Conservation (phyloP, 2,329 filamentous ascomycete genomes). For the Paecilomyces fulvus region DNA sequence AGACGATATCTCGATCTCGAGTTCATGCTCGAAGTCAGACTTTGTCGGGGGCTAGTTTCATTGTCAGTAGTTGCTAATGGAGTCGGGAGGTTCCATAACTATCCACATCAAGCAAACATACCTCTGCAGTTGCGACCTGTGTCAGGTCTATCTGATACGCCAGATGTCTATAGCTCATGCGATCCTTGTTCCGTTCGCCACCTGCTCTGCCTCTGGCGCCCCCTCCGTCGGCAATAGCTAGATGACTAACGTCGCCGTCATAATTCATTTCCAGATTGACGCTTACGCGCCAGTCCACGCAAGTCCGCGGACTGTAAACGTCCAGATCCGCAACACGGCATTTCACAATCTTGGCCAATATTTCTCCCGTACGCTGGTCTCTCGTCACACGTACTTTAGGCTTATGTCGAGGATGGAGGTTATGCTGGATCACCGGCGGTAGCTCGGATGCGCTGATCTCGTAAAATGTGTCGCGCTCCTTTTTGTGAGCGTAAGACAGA, state of each 20-base stretch:
- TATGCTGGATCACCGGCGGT: slow-evolving; percentile 54
- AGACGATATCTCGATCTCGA: slow-evolving; percentile 41
- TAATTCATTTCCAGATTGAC: slow-evolving; percentile 91
- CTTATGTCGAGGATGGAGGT: slow-evolving; percentile 50
- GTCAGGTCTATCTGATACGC: slow-evolving; percentile 88
- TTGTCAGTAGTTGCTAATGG: neutral
- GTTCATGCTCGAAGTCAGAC: slow-evolving; percentile 39
- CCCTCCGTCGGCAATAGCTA: slow-evolving; percentile 37
- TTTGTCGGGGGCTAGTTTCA: slow-evolving; percentile 18
- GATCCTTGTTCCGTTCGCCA: slow-evolving; percentile 70
- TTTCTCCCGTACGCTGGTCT: slow-evolving; percentile 61
- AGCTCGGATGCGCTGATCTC: slow-evolving; percentile 59
- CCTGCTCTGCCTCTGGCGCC: slow-evolving; percentile 28
- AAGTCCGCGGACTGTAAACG: slow-evolving; percentile 65
- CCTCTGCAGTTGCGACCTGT: slow-evolving; percentile 60
- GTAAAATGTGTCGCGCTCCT: slow-evolving; percentile 77
- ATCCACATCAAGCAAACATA: slow-evolving; percentile 15
- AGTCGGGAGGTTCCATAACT: neutral
- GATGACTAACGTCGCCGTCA: slow-evolving; percentile 55
- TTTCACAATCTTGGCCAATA: slow-evolving; percentile 83
- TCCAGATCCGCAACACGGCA: slow-evolving; percentile 81
- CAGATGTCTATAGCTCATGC: slow-evolving; percentile 81
- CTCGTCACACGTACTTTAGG: slow-evolving; percentile 66
- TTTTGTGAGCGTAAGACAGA: slow-evolving; percentile 71
- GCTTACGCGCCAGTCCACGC: slow-evolving; percentile 86